Conservation (phyloP, 352 stramenopile genomes). For the Pythium dissotocum region DNA sequence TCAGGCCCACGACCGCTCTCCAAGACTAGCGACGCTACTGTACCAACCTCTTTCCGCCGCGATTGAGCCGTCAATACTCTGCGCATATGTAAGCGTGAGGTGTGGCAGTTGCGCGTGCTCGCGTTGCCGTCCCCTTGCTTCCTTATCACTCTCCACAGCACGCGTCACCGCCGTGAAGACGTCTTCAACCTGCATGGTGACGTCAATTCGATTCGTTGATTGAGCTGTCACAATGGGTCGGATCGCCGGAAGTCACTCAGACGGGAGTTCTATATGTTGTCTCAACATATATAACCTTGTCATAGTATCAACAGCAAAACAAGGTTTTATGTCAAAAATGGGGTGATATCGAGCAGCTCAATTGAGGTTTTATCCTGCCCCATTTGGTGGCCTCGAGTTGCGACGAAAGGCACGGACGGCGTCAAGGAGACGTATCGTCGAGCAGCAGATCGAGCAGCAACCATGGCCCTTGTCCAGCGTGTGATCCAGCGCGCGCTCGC, state of each 20-base stretch:
- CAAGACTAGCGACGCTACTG: neutral
- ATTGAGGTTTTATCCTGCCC: slow-evolving; percentile 21
- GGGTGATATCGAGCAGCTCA: slow-evolving; percentile 6
- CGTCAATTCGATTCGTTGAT: neutral
- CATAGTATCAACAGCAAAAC: neutral
- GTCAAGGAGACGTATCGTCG: slow-evolving; percentile 13
- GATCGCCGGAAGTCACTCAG: neutral
- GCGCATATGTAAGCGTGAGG: slow-evolving; percentile 87
- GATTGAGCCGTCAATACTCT: slow-evolving; percentile 89
- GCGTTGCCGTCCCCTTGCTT: slow-evolving; percentile 23
- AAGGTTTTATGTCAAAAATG: slow-evolving; percentile 1
- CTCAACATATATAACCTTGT: slow-evolving; percentile 23
- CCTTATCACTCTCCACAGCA: slow-evolving; percentile 32
- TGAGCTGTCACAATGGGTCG: neutral
- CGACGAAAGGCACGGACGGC: slow-evolving; percentile 2
- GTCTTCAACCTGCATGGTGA: slow-evolving; percentile 29
- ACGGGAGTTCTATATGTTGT: slow-evolving; percentile 11
- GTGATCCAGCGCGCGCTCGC: slow-evolving; percentile 68
- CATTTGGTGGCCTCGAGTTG: slow-evolving; percentile 29
- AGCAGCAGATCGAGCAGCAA: slow-evolving; percentile 9
- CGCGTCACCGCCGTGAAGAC: slow-evolving; percentile 33
- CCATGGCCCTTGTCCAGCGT: slow-evolving; percentile 65
- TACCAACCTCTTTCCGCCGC: slow-evolving; percentile 51
- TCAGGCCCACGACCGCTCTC: neutral
- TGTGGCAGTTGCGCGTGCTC: slow-evolving; percentile 33